These are phyloP conservation scores for Adenanthera pavonina DNA, from an alignment of 306 rosid genomes.

Conservation along the genomic window DNA sequence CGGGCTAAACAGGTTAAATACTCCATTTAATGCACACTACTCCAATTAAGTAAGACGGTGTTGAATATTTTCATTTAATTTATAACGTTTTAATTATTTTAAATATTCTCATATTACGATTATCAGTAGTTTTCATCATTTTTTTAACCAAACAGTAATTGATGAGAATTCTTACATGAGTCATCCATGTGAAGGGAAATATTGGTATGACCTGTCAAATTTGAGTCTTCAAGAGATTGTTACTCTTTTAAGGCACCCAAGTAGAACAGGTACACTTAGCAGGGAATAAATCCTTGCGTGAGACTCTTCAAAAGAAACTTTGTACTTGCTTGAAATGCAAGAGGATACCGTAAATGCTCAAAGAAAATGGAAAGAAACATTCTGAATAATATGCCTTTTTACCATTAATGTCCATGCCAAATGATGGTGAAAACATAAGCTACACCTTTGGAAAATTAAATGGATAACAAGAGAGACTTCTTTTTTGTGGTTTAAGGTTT, in stretches of 20 bases:
- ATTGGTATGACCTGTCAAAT: not conserved
- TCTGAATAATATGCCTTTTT: constrained; percentile 34
- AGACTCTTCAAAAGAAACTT: constrained; percentile 41
- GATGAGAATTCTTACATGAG: not conserved
- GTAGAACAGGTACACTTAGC: constrained; percentile 46
- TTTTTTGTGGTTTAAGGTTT: constrained; percentile 49
- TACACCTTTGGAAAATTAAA: constrained; percentile 5
- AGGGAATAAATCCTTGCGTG: constrained; percentile 46
- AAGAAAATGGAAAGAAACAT: constrained; percentile 22
- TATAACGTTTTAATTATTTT: not conserved
- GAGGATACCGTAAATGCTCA: constrained; percentile 51
- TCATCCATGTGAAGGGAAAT: not conserved
- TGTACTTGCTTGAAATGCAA: constrained; percentile 60
- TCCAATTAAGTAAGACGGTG: not conserved
- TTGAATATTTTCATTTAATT: not conserved
- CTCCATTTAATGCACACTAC: not conserved
- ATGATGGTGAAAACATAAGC: constrained; percentile 37
- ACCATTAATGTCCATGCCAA: constrained; percentile 35
- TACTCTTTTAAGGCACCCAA: constrained; percentile 86
- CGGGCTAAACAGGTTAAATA: too few relatives aligned
- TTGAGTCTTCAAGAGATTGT: constrained; percentile 29
- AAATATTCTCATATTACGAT: not conserved
- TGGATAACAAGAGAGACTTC: constrained; percentile 36
- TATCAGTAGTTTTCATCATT: too few relatives aligned
- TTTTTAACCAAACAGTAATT: not conserved